Percentiles rank a stretch among this genome's conserved stretches.
phyloP scores from a whole-genome alignment of 2,329 filamentous ascomycete genomes.

The Aspergillus proliferans region DNA sequence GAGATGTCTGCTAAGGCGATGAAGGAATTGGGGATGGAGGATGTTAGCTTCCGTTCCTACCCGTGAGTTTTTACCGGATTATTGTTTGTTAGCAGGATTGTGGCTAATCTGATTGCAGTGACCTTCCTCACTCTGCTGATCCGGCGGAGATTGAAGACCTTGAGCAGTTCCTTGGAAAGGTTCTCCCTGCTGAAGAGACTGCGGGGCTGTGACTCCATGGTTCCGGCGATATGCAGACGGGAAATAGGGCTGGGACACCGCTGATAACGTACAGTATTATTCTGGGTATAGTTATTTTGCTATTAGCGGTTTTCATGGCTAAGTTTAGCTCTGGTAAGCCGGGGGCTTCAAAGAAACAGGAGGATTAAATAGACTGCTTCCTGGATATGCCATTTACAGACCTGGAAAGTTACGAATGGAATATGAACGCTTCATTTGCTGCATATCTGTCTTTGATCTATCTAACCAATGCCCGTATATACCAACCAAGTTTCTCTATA shows the following conservation, averaged over 20 bases:
- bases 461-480: too few species aligned
- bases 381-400: too few species aligned
- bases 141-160: slow-evolving; percentile 76
- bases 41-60: slow-evolving; percentile 72
- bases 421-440: too few species aligned
- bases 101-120: slow-evolving; percentile 38
- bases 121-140: slow-evolving; percentile 69
- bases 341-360: slow-evolving; percentile 4
- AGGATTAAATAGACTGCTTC: too few species aligned
- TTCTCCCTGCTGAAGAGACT: slow-evolving; percentile 43
- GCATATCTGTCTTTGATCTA: too few species aligned
- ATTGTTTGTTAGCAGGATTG: slow-evolving; percentile 1
- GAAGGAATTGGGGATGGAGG: slow-evolving; percentile 59
- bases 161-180: slow-evolving; percentile 55
- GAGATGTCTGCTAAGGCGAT: slow-evolving; percentile 60
- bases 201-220: slow-evolving; percentile 32
- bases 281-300: slow-evolving; percentile 19
- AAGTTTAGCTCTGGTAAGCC: slow-evolving; percentile 7
- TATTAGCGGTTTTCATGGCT: slow-evolving; percentile 17
- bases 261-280: slow-evolving; percentile 13
- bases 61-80: slow-evolving; percentile 45
- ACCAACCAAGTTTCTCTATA: too few species aligned
- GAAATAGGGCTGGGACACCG: not conserved
- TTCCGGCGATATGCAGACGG: not conserved
- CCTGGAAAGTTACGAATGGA: too few species aligned